A percentile compares a stretch with the other conserved stretches of the same genome.
phyloP scores from a whole-genome alignment of 2,329 filamentous ascomycete genomes.

The Penicillium sp. region DNA sequence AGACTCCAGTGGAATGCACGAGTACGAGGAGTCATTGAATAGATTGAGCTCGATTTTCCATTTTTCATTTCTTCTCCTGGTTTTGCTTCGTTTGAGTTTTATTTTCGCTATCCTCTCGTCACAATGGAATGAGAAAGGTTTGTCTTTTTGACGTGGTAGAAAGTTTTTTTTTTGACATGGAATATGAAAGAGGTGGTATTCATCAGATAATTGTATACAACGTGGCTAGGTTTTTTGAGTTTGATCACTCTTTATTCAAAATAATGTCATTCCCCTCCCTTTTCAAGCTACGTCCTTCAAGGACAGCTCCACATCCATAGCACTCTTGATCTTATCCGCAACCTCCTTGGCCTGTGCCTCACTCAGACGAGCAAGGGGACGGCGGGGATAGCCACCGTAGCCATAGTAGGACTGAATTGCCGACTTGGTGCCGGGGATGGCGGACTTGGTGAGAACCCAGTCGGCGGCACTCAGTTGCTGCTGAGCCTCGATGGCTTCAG shows the following conservation, averaged over 20 bases:
- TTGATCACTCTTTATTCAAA: conserved; percentile 1
- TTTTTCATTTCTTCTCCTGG: no score
- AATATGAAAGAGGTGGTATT: no score
- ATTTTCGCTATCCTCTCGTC: no score
- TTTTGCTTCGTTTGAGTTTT: no score
- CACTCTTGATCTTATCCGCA: conserved; percentile 31
- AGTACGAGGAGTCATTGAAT: no score
- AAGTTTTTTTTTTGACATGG: no score
- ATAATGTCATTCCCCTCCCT: conserved; percentile 4
- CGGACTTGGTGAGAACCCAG: conserved; percentile 77
- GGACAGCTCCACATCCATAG: conserved; percentile 30
- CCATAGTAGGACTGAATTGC: conserved; percentile 78
- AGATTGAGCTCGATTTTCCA: no score
- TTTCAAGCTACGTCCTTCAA: conserved; percentile 30
- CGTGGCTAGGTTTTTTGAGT: no score
- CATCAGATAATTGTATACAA: no score
- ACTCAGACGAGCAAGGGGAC: conserved; percentile 45
- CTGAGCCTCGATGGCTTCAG: conserved; percentile 71
- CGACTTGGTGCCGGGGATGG: conserved; percentile 79
- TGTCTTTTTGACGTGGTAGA: no score
- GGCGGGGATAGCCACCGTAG: conserved; percentile 72
- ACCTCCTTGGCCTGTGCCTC: conserved; percentile 27
- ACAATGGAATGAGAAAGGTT: no score
- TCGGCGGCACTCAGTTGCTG: conserved; percentile 70
- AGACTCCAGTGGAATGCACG: no score